These are phyloP conservation scores for Paragyromitra xinjiangensis DNA, from an alignment of 495 filamentous ascomycete genomes.

Conservation along the genomic window DNA sequence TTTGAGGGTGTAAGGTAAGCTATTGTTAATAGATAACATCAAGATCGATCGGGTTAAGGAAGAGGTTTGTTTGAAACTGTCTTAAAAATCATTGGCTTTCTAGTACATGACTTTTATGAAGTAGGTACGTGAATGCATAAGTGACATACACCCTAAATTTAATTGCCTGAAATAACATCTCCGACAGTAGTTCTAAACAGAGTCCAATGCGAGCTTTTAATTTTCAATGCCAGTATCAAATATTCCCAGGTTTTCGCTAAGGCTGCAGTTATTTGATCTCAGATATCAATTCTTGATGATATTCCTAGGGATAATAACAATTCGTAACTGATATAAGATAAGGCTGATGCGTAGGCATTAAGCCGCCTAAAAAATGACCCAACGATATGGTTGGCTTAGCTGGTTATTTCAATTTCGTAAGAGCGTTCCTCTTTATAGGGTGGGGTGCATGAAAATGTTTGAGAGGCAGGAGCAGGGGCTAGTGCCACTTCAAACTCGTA, in stretches of 20 bases:
- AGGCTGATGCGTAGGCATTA: background rate
- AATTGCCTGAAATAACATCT: background rate
- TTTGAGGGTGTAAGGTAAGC: background rate
- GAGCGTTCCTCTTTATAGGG: background rate
- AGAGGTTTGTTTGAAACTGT: background rate
- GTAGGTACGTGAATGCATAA: background rate
- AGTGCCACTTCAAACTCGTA: background rate
- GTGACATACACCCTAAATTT: background rate
- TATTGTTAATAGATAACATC: background rate
- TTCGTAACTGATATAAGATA: background rate
- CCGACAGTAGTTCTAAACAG: background rate
- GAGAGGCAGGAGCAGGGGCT: background rate
- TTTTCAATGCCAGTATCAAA: background rate
- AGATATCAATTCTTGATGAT: background rate
- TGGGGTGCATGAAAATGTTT: background rate
- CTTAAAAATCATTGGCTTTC: constrained; percentile 12
- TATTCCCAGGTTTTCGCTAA: constrained; percentile 10
- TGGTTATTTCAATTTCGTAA: constrained; percentile 2
- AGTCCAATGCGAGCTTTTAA: background rate
- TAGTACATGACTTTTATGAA: background rate
- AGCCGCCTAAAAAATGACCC: background rate
- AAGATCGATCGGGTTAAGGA: background rate
- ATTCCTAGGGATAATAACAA: background rate
- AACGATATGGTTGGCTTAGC: constrained; percentile 1
- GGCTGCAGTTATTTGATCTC: constrained; percentile 5